Percentiles rank a stretch among this genome's conserved stretches.
phyloP scores from a whole-genome alignment of 1,139 yeast species.

The Chernovozyma aurita region DNA sequence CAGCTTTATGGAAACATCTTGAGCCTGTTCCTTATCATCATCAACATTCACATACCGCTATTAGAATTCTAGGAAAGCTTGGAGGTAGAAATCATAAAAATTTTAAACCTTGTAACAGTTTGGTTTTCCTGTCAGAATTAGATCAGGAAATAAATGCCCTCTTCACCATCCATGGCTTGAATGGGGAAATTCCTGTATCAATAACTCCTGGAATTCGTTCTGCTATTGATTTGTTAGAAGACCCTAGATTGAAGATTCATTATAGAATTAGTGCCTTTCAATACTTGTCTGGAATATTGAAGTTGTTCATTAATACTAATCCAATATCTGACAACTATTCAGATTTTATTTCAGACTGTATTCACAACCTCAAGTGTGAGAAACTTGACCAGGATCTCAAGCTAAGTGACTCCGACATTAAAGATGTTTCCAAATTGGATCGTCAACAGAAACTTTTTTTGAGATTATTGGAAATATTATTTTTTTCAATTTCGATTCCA shows the following conservation, averaged over 20 bases:
- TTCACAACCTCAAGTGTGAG: constrained; percentile 46
- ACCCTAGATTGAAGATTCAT: constrained; percentile 58
- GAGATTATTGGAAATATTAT: constrained; percentile 63
- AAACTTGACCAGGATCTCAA: constrained; percentile 31
- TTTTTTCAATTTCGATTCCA: constrained; percentile 70
- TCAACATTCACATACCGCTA: constrained; percentile 91
- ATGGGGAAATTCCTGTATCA: constrained; percentile 59
- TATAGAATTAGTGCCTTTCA: constrained; percentile 76
- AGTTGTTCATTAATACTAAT: constrained; percentile 64
- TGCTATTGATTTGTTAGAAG: constrained; percentile 66
- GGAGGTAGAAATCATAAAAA: constrained; percentile 95
- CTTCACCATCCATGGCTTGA: constrained; percentile 68
- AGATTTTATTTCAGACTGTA: constrained; percentile 38
- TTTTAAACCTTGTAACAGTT: constrained; percentile 65
- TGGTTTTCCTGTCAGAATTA: constrained; percentile 52
- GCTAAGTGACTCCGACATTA: constrained; percentile 40
- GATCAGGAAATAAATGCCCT: constrained; percentile 69
- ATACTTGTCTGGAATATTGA: constrained; percentile 62
- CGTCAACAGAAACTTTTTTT: constrained; percentile 59
- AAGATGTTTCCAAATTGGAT: constrained; percentile 47
- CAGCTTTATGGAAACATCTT: constrained; percentile 86
- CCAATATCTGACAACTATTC: constrained; percentile 58
- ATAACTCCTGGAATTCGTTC: constrained; percentile 80
- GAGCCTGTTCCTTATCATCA: constrained; percentile 92
- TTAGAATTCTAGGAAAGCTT: constrained; percentile 86